Conservation (phyloP, 139 green algal genomes). For the Chlorella vulgaris region DNA sequence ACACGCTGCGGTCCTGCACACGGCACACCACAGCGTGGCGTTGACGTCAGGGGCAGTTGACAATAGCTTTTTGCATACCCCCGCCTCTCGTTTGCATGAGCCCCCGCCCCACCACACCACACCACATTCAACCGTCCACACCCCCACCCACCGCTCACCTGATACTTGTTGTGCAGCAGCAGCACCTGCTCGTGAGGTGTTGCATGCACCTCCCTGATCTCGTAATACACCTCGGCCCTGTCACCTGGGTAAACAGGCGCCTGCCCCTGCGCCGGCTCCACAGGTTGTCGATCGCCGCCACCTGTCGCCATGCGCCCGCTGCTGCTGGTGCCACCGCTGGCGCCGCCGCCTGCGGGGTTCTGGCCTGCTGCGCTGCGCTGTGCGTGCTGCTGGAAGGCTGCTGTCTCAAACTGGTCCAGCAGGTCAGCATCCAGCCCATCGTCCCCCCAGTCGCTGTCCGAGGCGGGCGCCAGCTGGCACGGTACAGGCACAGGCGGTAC, state of each 20-base stretch:
- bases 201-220: slow-evolving; percentile 46
- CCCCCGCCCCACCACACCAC: no score
- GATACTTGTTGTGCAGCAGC: slow-evolving; percentile 57
- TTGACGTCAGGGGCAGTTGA: no score
- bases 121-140: neutral
- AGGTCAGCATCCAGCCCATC: slow-evolving; percentile 26
- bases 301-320: no score
- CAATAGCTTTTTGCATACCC: no score
- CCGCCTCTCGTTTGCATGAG: no score
- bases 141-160: slow-evolving; percentile 29
- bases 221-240: slow-evolving; percentile 47
- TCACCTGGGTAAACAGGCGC: neutral
- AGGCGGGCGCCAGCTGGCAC: neutral
- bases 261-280: no score
- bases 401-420: slow-evolving; percentile 35
- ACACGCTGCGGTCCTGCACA: slow-evolving; percentile 46
- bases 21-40: no score
- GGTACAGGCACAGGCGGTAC: neutral
- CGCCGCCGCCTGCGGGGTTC: neutral
- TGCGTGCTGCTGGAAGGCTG: slow-evolving; percentile 6
- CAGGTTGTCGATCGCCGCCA: no score
- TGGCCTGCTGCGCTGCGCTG: neutral
- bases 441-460: slow-evolving; percentile 15
- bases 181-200: slow-evolving; percentile 37
- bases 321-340: no score